Conservation (phyloP, 2,329 filamentous ascomycete genomes). For the Exophiala alcalophila region DNA sequence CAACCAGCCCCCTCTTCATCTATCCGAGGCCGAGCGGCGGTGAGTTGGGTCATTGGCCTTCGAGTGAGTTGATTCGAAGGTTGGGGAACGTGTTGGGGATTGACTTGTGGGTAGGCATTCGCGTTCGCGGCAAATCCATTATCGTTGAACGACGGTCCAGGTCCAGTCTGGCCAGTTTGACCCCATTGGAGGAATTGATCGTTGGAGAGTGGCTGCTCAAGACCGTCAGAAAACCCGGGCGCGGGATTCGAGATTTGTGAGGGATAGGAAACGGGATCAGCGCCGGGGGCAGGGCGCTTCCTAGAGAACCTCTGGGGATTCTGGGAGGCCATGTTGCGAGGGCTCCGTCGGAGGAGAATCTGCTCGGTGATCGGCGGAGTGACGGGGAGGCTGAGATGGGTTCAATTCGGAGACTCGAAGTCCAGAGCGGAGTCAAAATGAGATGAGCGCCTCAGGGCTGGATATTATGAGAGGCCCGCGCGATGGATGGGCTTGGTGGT, state of each 20-base stretch:
- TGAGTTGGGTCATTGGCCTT: conserved; percentile 38
- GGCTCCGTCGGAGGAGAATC: not conserved
- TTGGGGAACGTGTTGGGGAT: conserved; percentile 33
- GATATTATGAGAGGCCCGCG: too few relatives aligned
- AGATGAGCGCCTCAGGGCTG: too few relatives aligned
- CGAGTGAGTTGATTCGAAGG: conserved; percentile 44
- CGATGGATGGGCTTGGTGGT: too few relatives aligned
- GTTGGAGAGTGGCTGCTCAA: conserved; percentile 46
- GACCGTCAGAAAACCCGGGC: conserved; percentile 38
- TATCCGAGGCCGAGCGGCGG: conserved; percentile 12
- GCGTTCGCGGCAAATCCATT: conserved; percentile 52
- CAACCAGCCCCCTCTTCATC: conserved; percentile 29
- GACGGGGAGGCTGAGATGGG: too few relatives aligned
- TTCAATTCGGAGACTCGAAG: too few relatives aligned
- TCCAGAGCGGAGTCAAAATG: too few relatives aligned
- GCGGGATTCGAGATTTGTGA: conserved; percentile 49
- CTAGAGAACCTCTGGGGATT: conserved; percentile 49
- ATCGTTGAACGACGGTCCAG: conserved; percentile 46
- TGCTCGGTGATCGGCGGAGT: not conserved
- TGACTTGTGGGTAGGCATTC: conserved; percentile 36
- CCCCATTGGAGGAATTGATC: conserved; percentile 58
- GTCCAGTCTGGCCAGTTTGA: conserved; percentile 39
- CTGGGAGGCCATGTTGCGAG: conserved; percentile 35
- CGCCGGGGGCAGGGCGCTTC: conserved; percentile 73
- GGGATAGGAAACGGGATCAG: conserved; percentile 60